Percentiles rank a stretch among this genome's conserved stretches.
phyloP scores from a whole-genome alignment of 2,329 filamentous ascomycete genomes.

The Penicillium decumbens region DNA sequence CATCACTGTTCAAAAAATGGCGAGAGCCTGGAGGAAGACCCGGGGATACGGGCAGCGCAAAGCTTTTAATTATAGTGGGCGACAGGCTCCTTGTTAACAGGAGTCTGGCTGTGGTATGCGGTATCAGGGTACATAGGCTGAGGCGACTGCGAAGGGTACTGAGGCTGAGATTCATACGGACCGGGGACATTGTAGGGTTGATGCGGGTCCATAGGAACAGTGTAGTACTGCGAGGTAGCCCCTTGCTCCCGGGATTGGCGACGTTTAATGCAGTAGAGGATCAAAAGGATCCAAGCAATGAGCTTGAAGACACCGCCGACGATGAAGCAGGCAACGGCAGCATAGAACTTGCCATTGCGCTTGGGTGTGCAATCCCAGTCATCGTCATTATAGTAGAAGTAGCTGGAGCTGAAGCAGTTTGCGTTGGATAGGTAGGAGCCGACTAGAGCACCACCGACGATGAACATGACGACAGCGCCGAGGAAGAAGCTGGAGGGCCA shows the following conservation, averaged over 20 bases:
- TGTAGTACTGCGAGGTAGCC: not conserved
- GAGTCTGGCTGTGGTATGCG: not conserved
- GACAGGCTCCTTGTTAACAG: not conserved
- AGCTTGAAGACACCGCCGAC: conserved; percentile 17
- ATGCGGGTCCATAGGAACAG: not conserved
- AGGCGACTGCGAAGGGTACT: not conserved
- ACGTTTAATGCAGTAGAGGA: conserved; percentile 19
- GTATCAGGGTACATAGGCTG: not conserved
- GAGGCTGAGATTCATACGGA: not conserved
- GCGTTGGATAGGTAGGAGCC: conserved; percentile 11
- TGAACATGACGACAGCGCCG: conserved; percentile 14
- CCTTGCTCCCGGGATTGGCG: conserved; percentile 1
- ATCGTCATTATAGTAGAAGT: conserved; percentile 5
- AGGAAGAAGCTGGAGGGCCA: conserved; percentile 20
- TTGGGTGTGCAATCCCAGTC: not conserved
- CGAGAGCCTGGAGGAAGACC: not conserved
- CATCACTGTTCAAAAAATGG: not conserved
- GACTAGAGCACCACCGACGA: conserved; percentile 17
- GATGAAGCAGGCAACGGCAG: conserved; percentile 10
- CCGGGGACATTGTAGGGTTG: not conserved
- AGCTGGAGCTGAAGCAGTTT: conserved; percentile 7
- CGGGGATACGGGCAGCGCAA: not conserved
- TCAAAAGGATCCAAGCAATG: conserved; percentile 17
- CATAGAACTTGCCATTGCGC: conserved; percentile 13
- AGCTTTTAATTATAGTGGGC: not conserved